Base-by-base conservation (phyloP, 108 stramenopile species). In the Cyclotella choctawhatcheeana region DNA sequence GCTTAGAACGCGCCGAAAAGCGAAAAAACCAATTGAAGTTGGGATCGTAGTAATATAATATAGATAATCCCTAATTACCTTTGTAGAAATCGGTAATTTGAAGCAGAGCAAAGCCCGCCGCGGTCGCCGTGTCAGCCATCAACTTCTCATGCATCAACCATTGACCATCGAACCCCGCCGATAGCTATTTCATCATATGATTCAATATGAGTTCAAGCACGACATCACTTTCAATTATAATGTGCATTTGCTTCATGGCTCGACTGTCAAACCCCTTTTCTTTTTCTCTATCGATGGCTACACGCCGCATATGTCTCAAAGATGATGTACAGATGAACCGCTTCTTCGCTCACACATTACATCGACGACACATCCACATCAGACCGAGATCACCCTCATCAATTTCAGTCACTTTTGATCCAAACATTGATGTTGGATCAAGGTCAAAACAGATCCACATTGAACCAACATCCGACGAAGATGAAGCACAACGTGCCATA, bases 401-500 rank as follows among this genome's bases (percentile, higher is more conserved):
- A 6, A 6, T 40, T 40, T 40, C 8, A 6, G 37, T 40, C 12
- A 40, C 37, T 6, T 10, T 40, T 40, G 37, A 40, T 40, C 37
- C 37, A 6, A 40, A 6, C 37, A 10, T 40, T 10, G 37, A 40
- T 10, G 12, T 12, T 10, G 12, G 6, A 40, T 40, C 8, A 40
- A 40, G 12, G 12, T 40, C 37, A 40, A 10, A 12, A 10, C 47
- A n/a, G 4, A n/a, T 48, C 47, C 47, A 40, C 37, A 40, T 6
- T 12, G 37, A 40, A 40, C 6, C 6, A 12, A 40, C 37, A 6
- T 40, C 18, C 4, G 47, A 48, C n/a, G 4, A 48, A 48, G n/a
- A 4, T 4, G 17, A 48, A 48, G 47, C 47, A 33, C 25, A n/a
- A n/a, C n/a, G 4, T 20, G 66, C 74, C 17, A 61, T 79, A 20